Evolutionary conservation across 345 rosid genomes (phyloP), one percentile per base, ranked within the genome.

Genomic region (Linum usitatissimum): DNA sequence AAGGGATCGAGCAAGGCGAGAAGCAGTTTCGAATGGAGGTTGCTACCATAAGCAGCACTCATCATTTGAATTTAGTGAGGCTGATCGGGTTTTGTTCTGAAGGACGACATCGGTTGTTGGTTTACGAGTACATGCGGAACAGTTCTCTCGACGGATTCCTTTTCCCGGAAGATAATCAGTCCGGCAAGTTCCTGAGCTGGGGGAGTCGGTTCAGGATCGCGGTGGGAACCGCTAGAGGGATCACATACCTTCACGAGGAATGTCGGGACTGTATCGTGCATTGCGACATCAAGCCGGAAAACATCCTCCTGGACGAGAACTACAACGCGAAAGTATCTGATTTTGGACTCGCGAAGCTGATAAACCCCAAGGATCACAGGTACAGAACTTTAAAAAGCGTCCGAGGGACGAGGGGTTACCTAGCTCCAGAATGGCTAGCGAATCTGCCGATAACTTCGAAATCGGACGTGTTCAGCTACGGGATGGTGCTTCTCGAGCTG

Each of bases 241-340:
- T 71, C 70, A 66, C 75, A 0, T 71, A 71, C 34, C 75, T 71
- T 57, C 75, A 72, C 7, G 71, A 72, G 61, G 75, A 72, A 72
- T 72, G 75, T 67, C 71, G 71, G 39, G 71, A 72, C 55, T 72
- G 75, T 71, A 72, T 72, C 30, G 68, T 72, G 59, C 75, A 72
- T 54, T 67, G 75, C 28, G 75, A 72, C 59, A 72, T 72, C 45
- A 72, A 72, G 61, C 75, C 75, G 8, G 75, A 72, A 39, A 72
- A 72, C 61, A 67, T 72, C 48, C 71, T 72, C 28, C 19, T 72
- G 67, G 75, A 72, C 45, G 75, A 67, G 56, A 67, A 66, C 21
- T 66, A 13, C 65, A 53, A 53, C 6, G 64, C 75, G 30, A 72
- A 72, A 56, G 75, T 72, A 18, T 72, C 75, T 0, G 75, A 72